Evolutionary conservation across 805 yeast genomes (phyloP).

Genomic region (Saccharomyces mikatae): DNA sequence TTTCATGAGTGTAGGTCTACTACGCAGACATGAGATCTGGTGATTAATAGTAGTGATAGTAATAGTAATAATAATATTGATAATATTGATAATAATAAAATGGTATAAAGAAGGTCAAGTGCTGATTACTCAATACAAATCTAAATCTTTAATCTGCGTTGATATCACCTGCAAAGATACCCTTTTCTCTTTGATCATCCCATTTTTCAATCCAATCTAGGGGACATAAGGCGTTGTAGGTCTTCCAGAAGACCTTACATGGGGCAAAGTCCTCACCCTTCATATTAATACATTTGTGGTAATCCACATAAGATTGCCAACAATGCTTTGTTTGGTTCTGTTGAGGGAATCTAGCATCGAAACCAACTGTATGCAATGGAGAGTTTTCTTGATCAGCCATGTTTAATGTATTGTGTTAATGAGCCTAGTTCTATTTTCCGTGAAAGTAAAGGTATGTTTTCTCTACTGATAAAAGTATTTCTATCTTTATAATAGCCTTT

Average conservation of each 20-base stretch:
- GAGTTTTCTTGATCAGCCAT: conserved; percentile 28
- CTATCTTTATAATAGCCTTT: neutral
- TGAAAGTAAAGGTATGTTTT: neutral
- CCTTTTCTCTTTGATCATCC: conserved; percentile 75
- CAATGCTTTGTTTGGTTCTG: conserved; percentile 97
- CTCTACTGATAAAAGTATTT: neutral
- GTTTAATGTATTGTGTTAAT: neutral
- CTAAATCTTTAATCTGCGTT: conserved; percentile 16
- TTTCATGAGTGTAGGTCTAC: neutral
- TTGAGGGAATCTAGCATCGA: conserved; percentile 93
- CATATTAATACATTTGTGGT: conserved; percentile 92
- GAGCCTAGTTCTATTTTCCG: neutral
- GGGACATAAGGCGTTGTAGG: conserved; percentile 82
- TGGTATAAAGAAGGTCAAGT: neutral
- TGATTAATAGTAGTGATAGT: neutral
- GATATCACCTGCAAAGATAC: conserved; percentile 47
- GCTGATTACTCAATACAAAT: neutral
- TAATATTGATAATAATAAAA: neutral
- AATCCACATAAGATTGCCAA: conserved; percentile 96
- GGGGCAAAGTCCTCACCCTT: conserved; percentile 99
- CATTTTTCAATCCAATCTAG: conserved; percentile 77
- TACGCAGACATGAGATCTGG: neutral
- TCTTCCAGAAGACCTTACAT: conserved; percentile 88
- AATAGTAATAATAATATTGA: no score
- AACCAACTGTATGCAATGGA: conserved; percentile 58